A percentile compares a stretch with the other conserved stretches of the same genome.
Evolutionary conservation across 352 stramenopile genomes (phyloP).

Genomic region (Globisporangium irregulare): DNA sequence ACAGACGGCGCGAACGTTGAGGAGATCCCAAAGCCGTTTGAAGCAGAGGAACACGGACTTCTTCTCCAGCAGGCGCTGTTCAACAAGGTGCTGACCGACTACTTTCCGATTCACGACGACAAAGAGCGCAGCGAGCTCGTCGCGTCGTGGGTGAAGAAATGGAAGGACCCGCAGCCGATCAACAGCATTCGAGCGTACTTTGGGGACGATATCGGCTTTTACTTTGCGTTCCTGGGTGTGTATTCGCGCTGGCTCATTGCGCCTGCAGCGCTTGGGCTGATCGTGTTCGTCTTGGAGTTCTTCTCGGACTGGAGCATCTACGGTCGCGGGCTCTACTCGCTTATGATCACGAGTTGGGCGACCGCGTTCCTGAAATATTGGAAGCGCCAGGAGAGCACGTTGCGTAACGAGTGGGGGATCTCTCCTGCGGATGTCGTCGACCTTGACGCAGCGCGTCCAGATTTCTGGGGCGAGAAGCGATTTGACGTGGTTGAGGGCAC

Average conservation of each 20-base stretch:
- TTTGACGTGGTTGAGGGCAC: slow-evolving; percentile 80
- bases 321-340: slow-evolving; percentile 76
- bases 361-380: slow-evolving; percentile 90
- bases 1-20: slow-evolving; percentile 4
- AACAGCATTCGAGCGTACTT: slow-evolving; percentile 73
- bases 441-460: slow-evolving; percentile 53
- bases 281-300: slow-evolving; percentile 88
- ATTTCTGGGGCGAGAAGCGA: slow-evolving; percentile 68
- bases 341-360: slow-evolving; percentile 89
- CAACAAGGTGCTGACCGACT: slow-evolving; percentile 57
- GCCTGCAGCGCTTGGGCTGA: slow-evolving; percentile 81
- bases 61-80: slow-evolving; percentile 72
- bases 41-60: slow-evolving; percentile 61
- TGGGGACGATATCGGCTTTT: slow-evolving; percentile 93
- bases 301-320: slow-evolving; percentile 52
- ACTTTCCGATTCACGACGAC: slow-evolving; percentile 78
- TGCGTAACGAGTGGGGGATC: slow-evolving; percentile 88
- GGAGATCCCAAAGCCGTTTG: slow-evolving; percentile 50
- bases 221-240: slow-evolving; percentile 97
- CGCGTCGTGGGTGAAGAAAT: slow-evolving; percentile 75
- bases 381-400: slow-evolving; percentile 84
- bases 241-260: slow-evolving; percentile 94
- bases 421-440: slow-evolving; percentile 32
- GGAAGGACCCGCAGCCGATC: slow-evolving; percentile 52
- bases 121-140: slow-evolving; percentile 61